phyloP scores from a whole-genome alignment of 2,329 filamentous ascomycete genomes.

The Arthrobotrys conoides region DNA sequence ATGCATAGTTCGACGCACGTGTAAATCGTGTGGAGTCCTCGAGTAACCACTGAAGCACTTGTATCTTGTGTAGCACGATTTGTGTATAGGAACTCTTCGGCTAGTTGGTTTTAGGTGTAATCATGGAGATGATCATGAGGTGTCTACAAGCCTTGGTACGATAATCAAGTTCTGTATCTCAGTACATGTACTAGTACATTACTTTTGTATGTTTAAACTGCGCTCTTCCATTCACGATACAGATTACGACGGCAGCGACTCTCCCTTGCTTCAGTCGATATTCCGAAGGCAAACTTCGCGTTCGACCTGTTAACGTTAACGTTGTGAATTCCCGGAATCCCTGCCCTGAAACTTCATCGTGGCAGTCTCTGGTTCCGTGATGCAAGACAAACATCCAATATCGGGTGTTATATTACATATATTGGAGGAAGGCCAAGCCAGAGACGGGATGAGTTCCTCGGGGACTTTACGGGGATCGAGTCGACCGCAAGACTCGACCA shows the following conservation, averaged over 20 bases:
- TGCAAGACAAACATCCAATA: slow-evolving; percentile 38
- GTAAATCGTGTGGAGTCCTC: slow-evolving; percentile 16
- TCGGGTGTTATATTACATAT: slow-evolving; percentile 40
- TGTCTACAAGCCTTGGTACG: slow-evolving; percentile 16
- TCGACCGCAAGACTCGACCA: background rate
- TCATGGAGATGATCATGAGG: slow-evolving; percentile 14
- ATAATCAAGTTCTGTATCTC: background rate
- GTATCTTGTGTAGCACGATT: background rate
- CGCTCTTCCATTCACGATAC: background rate
- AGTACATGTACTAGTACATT: no score
- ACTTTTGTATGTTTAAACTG: no score
- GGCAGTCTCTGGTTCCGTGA: slow-evolving; percentile 42
- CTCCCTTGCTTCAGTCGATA: no score
- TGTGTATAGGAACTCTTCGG: slow-evolving; percentile 8
- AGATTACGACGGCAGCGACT: background rate
- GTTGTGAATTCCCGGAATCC: background rate
- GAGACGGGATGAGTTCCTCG: slow-evolving; percentile 56
- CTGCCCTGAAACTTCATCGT: slow-evolving; percentile 33
- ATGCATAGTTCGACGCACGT: slow-evolving; percentile 15
- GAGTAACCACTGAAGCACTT: no score
- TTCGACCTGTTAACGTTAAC: background rate
- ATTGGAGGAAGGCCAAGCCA: slow-evolving; percentile 23
- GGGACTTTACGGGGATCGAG: slow-evolving; percentile 43
- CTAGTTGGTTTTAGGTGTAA: background rate
- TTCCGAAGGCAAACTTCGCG: background rate